Base-by-base conservation (phyloP, 1,284 basidiomycete species). In the Cryptococcus sp. region DNA sequence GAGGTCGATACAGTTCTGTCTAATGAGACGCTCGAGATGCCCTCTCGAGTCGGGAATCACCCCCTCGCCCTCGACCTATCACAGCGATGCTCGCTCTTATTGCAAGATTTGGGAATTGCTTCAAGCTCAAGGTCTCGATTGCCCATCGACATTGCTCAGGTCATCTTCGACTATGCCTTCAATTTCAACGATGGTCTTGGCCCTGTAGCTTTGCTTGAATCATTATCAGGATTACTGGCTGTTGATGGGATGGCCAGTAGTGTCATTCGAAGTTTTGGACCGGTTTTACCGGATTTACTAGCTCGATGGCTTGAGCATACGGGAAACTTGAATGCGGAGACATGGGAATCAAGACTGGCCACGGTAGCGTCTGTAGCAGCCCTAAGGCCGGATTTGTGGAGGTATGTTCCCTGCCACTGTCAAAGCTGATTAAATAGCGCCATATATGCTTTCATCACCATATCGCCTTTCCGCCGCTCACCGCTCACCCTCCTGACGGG, bases 401-500 rank as follows among this genome's bases (percentile, higher is more conserved):
- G 55, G 73, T 74, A 46, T 51, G 72, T 18, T 31, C 19, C 14
- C 18, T 24, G 22, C 23, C 36, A 11, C 24, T n/a, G 22, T n/a
- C 19, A n/a, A 7, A 21, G 48, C 51, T 57, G 39, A 61, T 50
- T 2, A 16, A 23, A 14, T 31, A 64, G 62, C 48, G 24, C 56
- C 25, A 57, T 57, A 18, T 31, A 43, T 23, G 32, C 76, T 85
- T 46, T 73, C 78, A 0, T 62, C 73, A 62, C 28, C 77, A 77
- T 19, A 72, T 68, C 65, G 0, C 71, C 64, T 3, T 69, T 70
- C 56, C 41, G 44, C 1, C 22, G 55, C 2, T 66, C 64, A 0
- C 67, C 64, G 11, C 54, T 70, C 1, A 45, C 61, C 4, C 45
- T 71, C 25, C 69, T 83, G 9, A 74, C 85, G 22, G 69, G 78